Evolutionary conservation across 306 rosid genomes (phyloP).

Genomic region (Dalbergia cochinchinensis): DNA sequence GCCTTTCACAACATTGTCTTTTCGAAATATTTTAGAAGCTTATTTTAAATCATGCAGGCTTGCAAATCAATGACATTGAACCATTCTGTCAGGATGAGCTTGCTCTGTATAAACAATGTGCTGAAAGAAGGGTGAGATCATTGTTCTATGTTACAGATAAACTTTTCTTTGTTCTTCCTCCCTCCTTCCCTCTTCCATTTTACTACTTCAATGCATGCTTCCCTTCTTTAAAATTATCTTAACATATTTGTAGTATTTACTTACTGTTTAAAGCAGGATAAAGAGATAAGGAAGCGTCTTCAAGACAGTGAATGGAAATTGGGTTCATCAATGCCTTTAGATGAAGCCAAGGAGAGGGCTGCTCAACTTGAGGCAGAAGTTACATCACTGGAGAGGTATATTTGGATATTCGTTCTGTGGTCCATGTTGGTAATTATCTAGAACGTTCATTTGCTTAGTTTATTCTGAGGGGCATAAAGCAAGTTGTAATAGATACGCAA

Average conservation of each 20-base stretch:
- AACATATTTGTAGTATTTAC: too few species aligned
- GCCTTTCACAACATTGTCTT: conserved; percentile 1
- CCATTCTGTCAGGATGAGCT: conserved; percentile 98
- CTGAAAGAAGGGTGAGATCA: conserved; percentile 82
- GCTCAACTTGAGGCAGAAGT: conserved; percentile 84
- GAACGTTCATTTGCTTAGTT: conserved; percentile 1
- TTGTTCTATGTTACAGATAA: conserved; percentile 17
- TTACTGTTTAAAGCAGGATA: conserved; percentile 61
- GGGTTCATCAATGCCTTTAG: conserved; percentile 91
- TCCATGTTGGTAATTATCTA: not conserved
- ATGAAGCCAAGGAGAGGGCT: conserved; percentile 83
- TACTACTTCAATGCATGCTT: conserved; percentile 13
- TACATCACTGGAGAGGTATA: conserved; percentile 82
- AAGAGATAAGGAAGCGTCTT: conserved; percentile 78
- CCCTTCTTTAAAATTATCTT: not conserved
- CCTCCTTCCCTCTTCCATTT: conserved; percentile 15
- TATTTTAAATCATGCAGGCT: conserved; percentile 63
- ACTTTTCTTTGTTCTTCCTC: conserved; percentile 22
- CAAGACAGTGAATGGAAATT: conserved; percentile 83
- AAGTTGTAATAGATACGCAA: conserved; percentile 12
- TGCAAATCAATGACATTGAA: conserved; percentile 95
- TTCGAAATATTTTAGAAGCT: conserved; percentile 28
- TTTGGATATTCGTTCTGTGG: conserved; percentile 25
- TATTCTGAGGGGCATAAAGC: conserved; percentile 12
- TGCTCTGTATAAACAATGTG: conserved; percentile 76